Evolutionary conservation across 768 basidiomycete genomes (phyloP).

Genomic region (Dacryopinax spathularia): DNA sequence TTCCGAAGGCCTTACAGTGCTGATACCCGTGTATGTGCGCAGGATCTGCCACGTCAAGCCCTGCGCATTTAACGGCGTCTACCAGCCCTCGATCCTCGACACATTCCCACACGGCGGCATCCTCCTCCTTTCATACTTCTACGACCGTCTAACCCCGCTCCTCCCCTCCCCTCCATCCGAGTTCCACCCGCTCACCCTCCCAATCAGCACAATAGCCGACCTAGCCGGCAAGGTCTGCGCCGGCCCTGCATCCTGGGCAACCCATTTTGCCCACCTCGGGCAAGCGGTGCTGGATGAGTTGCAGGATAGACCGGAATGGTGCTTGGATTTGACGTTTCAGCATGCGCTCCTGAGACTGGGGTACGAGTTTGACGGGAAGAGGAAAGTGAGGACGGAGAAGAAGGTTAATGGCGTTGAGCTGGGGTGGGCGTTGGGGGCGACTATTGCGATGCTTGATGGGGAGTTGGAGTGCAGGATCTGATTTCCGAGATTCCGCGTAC

Average conservation of each 20-base stretch:
- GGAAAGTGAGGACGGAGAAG: slow-evolving; percentile 71
- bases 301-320: slow-evolving; percentile 77
- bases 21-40: too few species aligned
- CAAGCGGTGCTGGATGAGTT: slow-evolving; percentile 49
- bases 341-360: slow-evolving; percentile 72
- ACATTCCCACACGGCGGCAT: slow-evolving; percentile 76
- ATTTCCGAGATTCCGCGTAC: too few species aligned
- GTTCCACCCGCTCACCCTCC: slow-evolving; percentile 21
- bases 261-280: slow-evolving; percentile 30
- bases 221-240: slow-evolving; percentile 61
- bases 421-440: slow-evolving; percentile 85
- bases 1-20: too few species aligned
- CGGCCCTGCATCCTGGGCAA: slow-evolving; percentile 47
- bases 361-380: slow-evolving; percentile 65
- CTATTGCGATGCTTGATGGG: slow-evolving; percentile 54
- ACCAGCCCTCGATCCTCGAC: slow-evolving; percentile 83
- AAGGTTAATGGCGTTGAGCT: slow-evolving; percentile 78
- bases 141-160: slow-evolving; percentile 80
- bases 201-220: slow-evolving; percentile 43
- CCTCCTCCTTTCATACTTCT: slow-evolving; percentile 93
- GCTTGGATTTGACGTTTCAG: slow-evolving; percentile 93
- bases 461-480: slow-evolving; percentile 8
- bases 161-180: slow-evolving; percentile 25
- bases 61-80: slow-evolving; percentile 93
- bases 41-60: slow-evolving; percentile 83